These are phyloP conservation scores for Thermothielavioides terrestris DNA, from an alignment of 495 filamentous ascomycete genomes.

Conservation along the genomic window DNA sequence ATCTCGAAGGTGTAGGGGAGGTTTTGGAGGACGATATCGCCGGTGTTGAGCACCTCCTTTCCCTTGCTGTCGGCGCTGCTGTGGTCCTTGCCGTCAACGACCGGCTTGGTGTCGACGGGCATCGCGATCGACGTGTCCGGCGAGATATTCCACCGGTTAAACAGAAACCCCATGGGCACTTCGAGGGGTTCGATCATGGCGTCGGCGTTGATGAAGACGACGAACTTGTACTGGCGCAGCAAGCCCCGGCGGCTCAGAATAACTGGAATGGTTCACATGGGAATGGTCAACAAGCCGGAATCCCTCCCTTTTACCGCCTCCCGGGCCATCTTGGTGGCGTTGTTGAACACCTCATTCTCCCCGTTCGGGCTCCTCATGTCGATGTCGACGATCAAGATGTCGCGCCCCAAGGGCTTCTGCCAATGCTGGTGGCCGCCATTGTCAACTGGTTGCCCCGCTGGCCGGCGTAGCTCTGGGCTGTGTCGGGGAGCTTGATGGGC, in stretches of 20 bases:
- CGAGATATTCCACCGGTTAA: slow-evolving; percentile 36
- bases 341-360: background rate
- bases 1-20: slow-evolving; percentile 30
- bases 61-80: slow-evolving; percentile 9
- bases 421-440: background rate
- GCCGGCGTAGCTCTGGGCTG: background rate
- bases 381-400: background rate
- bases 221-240: slow-evolving; percentile 29
- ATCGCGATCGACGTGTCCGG: slow-evolving; percentile 28
- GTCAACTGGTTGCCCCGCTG: background rate
- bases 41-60: slow-evolving; percentile 31
- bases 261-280: background rate
- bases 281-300: background rate
- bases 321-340: background rate
- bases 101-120: slow-evolving; percentile 21
- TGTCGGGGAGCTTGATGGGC: slow-evolving; percentile 1
- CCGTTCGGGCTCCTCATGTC: background rate
- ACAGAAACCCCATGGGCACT: slow-evolving; percentile 36
- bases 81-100: slow-evolving; percentile 22
- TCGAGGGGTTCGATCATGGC: slow-evolving; percentile 33
- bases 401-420: background rate
- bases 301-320: background rate
- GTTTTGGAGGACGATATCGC: slow-evolving; percentile 34
- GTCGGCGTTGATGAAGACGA: slow-evolving; percentile 39
- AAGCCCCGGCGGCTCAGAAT: slow-evolving; percentile 20